Percentiles rank a stretch among this genome's conserved stretches.
phyloP scores from a whole-genome alignment of 306 rosid genomes.

The Quercus rubra region DNA sequence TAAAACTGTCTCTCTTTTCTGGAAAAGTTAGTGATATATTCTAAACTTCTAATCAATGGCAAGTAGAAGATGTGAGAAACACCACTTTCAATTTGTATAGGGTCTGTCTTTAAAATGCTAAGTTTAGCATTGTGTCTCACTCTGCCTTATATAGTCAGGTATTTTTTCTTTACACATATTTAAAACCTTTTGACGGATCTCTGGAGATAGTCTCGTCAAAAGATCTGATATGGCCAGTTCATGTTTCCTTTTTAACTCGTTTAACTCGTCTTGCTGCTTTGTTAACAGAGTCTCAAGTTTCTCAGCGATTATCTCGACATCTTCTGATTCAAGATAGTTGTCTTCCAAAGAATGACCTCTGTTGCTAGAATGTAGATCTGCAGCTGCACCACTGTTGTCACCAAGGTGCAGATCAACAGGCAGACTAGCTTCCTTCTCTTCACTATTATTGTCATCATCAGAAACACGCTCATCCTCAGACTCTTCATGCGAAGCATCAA shows the following conservation, averaged over 20 bases:
- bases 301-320: conserved; percentile 27
- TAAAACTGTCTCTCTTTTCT: conserved; percentile 3
- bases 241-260: conserved; percentile 63
- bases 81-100: background rate
- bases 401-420: conserved; percentile 20
- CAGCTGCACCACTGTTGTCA: conserved; percentile 20
- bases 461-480: conserved; percentile 14
- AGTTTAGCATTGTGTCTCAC: conserved; percentile 13
- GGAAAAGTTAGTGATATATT: background rate
- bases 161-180: conserved; percentile 39
- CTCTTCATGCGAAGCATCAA: conserved; percentile 19
- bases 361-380: conserved; percentile 17
- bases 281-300: conserved; percentile 47
- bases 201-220: conserved; percentile 48
- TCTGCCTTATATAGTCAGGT: conserved; percentile 23
- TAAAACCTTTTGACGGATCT: conserved; percentile 44
- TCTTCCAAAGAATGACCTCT: conserved; percentile 24
- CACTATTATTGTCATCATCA: conserved; percentile 4
- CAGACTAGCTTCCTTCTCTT: conserved; percentile 27
- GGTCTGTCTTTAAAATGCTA: background rate
- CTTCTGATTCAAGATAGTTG: conserved; percentile 30
- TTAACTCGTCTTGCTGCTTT: conserved; percentile 56
- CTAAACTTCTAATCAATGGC: conserved; percentile 1
- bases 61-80: background rate
- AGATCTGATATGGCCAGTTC: conserved; percentile 48